Base-by-base conservation (phyloP, 2,329 filamentous ascomycete genomes). In the Lithohypha guttulata region DNA sequence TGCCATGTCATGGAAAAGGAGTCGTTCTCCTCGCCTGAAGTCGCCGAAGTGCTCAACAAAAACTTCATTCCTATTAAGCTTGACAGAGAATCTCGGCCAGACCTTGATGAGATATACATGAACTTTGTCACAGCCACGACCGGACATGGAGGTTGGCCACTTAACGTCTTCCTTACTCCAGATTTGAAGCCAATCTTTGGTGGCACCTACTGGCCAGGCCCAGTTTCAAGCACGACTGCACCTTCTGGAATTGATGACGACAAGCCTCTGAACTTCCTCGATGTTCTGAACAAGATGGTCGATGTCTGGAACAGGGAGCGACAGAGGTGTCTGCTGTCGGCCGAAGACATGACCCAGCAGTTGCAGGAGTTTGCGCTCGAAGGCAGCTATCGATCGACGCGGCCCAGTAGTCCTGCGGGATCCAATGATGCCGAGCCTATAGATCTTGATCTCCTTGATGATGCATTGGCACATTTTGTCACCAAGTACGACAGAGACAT, bases 101-200 rank as follows among this genome's bases (percentile, higher is more conserved):
- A 96, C 56, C 77, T 96, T 48, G 91, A 98, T 56, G 79, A 83
- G 45, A 87, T 96, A 48, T 96, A 96, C 60, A 95, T 95, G 85
- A 94, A 94, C 64, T 98, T 94, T 59, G 81, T 94, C 27, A 86
- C 95, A 58, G 89, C 89, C 1, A 89, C 91, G 8, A 93, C 82
- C 42, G 86, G 83, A 14, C 80, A 76, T 2, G 89, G 86, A 7
- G 91, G 91, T 26, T 96, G 91, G 87, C 91, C 91, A 1, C 65
- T 96, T 44, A 96, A 95, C 55, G 79, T 94, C n/a, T 96, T 98
- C 57, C 71, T 96, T 20, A 98, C 91, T 0, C 86, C 91, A 1
- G 80, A 93, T 50, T 71, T 96, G 18, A 81, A 94, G 55, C 91
- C 91, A 1, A 82, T 98, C 7, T 96, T 95, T 61, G 91, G 91